These are phyloP conservation scores for Peniophora sp. DNA, from an alignment of 1,284 basidiomycete species.

Conservation along the genomic window DNA sequence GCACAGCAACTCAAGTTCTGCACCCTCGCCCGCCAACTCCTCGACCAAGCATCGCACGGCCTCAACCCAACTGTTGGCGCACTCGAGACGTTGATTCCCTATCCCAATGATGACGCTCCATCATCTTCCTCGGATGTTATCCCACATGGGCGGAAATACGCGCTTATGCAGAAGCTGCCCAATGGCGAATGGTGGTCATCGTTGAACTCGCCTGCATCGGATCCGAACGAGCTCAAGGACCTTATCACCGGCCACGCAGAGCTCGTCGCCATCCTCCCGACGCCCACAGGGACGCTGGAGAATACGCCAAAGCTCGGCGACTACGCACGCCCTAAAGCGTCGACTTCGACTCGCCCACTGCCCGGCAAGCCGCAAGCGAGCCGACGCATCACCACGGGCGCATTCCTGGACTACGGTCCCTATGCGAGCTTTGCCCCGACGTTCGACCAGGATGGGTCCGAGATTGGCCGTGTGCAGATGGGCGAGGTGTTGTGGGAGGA, in stretches of 20 bases:
- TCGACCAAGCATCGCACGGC: constrained; percentile 57
- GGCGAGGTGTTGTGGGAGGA: constrained; percentile 45
- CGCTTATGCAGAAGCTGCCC: constrained; percentile 69
- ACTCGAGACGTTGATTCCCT: constrained; percentile 34
- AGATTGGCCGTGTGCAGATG: constrained; percentile 52
- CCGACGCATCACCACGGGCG: constrained; percentile 49
- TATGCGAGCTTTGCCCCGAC: constrained; percentile 68
- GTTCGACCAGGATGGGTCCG: constrained; percentile 65
- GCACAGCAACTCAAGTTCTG: constrained; percentile 67
- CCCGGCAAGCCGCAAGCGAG: constrained; percentile 18
- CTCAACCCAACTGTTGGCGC: constrained; percentile 37
- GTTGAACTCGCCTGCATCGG: constrained; percentile 40
- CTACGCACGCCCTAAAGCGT: constrained; percentile 19
- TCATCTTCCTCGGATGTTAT: constrained; percentile 14
- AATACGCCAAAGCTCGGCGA: constrained; percentile 26
- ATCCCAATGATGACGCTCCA: constrained; percentile 18
- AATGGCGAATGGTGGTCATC: constrained; percentile 73
- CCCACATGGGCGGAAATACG: constrained; percentile 43
- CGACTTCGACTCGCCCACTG: constrained; percentile 29
- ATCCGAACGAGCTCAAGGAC: constrained; percentile 36
- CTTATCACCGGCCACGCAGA: constrained; percentile 62
- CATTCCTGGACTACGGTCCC: constrained; percentile 70
- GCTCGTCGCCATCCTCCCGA: constrained; percentile 62
- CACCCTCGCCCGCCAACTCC: constrained; percentile 58
- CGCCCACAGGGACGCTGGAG: constrained; percentile 34